Percentiles rank a stretch among this genome's conserved stretches.
phyloP scores from a whole-genome alignment of 805 yeast species.

The Saccharomycopsis microspora region DNA sequence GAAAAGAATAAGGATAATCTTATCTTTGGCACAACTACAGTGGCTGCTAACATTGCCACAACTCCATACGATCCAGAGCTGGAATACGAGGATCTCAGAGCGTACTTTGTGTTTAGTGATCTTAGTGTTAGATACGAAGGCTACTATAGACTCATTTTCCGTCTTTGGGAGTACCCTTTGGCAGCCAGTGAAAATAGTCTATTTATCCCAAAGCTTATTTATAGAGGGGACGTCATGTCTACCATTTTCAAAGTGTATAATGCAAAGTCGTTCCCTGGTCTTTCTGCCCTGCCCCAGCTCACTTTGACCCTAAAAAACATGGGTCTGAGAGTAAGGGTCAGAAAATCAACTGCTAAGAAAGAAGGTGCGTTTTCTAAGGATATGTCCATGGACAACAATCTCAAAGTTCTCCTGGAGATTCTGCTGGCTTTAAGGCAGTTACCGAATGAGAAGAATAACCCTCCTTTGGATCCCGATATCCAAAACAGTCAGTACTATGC shows the following conservation, averaged over 20 bases:
- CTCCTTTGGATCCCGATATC: too few species aligned
- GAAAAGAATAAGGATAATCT: conserved; percentile 10
- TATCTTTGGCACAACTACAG: conserved; percentile 11
- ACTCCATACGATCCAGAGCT: neutral
- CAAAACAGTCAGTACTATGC: too few species aligned
- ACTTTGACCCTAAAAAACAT: conserved; percentile 7
- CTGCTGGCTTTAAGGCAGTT: conserved; percentile 6
- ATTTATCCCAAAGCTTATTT: neutral
- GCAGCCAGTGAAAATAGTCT: neutral
- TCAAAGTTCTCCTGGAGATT: conserved; percentile 11
- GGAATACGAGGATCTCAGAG: conserved; percentile 3
- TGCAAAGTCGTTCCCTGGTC: conserved; percentile 13
- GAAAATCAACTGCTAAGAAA: neutral
- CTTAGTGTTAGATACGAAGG: conserved; percentile 14
- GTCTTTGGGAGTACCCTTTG: conserved; percentile 8
- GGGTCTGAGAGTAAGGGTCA: conserved; percentile 13
- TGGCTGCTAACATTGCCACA: conserved; percentile 9
- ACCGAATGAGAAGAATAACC: neutral
- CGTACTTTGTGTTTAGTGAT: conserved; percentile 14
- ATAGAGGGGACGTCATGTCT: conserved; percentile 7
- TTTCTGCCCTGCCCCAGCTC: conserved; percentile 7
- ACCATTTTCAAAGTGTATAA: conserved; percentile 7
- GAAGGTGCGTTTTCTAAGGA: too few species aligned
- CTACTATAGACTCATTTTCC: conserved; percentile 9
- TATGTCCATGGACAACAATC: conserved; percentile 2